Conservation (phyloP, 768 basidiomycete genomes). For the Panaeolus papilionaceus region DNA sequence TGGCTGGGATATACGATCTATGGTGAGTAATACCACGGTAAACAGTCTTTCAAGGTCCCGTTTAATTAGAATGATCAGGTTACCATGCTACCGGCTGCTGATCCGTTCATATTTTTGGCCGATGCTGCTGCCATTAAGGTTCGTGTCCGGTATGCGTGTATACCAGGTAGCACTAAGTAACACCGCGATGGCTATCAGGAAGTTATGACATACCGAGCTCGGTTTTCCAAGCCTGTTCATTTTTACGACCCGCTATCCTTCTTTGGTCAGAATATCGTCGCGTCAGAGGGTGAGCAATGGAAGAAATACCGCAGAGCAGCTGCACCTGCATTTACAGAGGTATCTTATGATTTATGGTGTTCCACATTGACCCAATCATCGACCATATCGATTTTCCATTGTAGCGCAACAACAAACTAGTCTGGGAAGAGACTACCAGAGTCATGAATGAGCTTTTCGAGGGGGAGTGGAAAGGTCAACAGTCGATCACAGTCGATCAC, state of each 20-base stretch:
- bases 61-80: background rate
- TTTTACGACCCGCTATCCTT: constrained; percentile 48
- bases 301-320: constrained; percentile 64
- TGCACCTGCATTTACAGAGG: constrained; percentile 66
- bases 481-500: constrained; percentile 48
- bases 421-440: constrained; percentile 51
- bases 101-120: background rate
- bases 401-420: constrained; percentile 50
- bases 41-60: no score
- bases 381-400: background rate
- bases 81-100: background rate
- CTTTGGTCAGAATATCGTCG: constrained; percentile 64
- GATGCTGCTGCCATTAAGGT: constrained; percentile 10
- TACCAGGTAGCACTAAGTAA: no score
- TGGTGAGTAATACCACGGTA: background rate
- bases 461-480: constrained; percentile 50
- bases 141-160: background rate
- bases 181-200: constrained; percentile 39
- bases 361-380: background rate
- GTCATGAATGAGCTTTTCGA: constrained; percentile 48
- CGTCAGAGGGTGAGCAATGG: constrained; percentile 66
- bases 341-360: constrained; percentile 27
- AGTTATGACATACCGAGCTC: constrained; percentile 48
- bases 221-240: constrained; percentile 58
- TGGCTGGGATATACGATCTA: constrained; percentile 1